Conservation (phyloP, 1,139 yeast species). For the Taphrina confusa region DNA sequence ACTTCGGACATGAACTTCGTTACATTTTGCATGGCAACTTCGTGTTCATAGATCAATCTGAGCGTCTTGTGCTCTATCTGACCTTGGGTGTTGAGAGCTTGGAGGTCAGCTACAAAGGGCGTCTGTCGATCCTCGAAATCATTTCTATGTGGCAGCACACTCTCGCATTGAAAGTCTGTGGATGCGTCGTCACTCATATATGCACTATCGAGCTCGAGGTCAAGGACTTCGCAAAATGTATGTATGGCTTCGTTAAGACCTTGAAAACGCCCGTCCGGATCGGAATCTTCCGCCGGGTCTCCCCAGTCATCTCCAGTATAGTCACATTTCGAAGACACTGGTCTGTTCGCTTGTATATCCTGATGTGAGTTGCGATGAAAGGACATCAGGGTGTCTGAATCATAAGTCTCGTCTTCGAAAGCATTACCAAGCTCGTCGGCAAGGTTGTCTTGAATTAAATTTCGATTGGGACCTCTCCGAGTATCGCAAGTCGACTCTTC, state of each 20-base stretch:
- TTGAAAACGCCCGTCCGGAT: conserved; percentile 7
- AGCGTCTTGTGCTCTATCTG: not conserved
- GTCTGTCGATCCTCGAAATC: too few species aligned
- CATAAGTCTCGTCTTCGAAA: conserved; percentile 10
- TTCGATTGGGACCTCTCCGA: too few species aligned
- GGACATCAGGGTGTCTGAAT: not conserved
- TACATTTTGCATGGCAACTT: not conserved
- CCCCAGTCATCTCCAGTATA: conserved; percentile 19
- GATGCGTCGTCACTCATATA: conserved; percentile 8
- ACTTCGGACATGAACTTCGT: not conserved
- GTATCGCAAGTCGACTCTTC: too few species aligned
- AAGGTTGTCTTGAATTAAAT: not conserved
- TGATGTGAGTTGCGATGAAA: too few species aligned
- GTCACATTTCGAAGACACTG: not conserved
- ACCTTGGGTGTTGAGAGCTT: not conserved
- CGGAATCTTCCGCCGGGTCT: conserved; percentile 19
- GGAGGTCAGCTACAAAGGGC: not conserved
- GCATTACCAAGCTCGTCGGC: conserved; percentile 4
- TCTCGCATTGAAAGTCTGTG: not conserved
- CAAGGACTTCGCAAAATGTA: not conserved
- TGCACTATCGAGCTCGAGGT: conserved; percentile 4
- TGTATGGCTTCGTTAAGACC: conserved; percentile 4
- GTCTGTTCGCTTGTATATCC: not conserved
- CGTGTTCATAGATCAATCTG: not conserved
- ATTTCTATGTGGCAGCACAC: too few species aligned